Base-by-base conservation (phyloP, 2,329 filamentous ascomycete genomes). In the Botryotinia globosa region DNA sequence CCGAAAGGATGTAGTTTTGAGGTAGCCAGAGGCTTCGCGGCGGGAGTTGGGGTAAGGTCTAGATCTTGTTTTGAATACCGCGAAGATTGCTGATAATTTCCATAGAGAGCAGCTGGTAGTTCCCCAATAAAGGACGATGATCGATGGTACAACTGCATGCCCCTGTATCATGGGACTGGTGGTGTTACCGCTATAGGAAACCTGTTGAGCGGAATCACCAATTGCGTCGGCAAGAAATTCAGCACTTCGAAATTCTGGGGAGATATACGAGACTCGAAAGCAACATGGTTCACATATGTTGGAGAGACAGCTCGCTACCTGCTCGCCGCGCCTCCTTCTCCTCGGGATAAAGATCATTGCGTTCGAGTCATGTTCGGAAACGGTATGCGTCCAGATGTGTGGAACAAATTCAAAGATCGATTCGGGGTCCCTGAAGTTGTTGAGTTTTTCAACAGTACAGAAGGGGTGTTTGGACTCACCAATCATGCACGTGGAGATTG, bases 371-470 rank as follows among this genome's bases (percentile, higher is more conserved):
- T 91, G 82, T 90, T 86, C 77, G 90, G 90, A 73, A 92, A 92
- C 78, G 90, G 90, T 1, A 84, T 92, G 77, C 85, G 90, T 1
- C 90, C 90, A 0, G 91, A 93, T 77, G 88, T 92, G 1, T 93
- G 90, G 90, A 81, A 77, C 48, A 81, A 85, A 34, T 92, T 92
- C 80, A 82, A 86, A 58, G 86, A 90, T 65, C 85, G 90, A 20
- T 92, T 91, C 79, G 86, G 86, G 69, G 86, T 92, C 75, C 81
- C 85, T 20, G 85, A 87, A 42, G 87, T 94, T 2, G 84, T 83
- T 74, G 92, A 94, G 80, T 94, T 94, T 82, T 94, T 93, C 85
- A 92, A 91, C 80, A 92, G 90, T 73, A 92, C 90, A 1, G 92
- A 94, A 81, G 91, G 91, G 44, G 85, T 93, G 67, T 86, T 94